Conservation (phyloP, 805 yeast genomes). For the Maudiozyma bulderi region DNA sequence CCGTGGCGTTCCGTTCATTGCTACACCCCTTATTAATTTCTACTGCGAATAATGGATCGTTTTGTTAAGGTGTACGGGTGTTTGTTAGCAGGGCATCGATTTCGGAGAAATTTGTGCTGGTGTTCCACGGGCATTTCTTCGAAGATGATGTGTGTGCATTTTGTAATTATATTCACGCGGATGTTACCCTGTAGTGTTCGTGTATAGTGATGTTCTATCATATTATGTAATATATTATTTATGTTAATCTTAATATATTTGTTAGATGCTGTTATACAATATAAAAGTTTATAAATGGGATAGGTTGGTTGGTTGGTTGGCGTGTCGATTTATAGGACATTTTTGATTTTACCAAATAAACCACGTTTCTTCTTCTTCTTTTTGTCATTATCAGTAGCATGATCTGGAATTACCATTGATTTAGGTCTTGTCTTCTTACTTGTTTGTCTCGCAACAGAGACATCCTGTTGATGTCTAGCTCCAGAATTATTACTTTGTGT, state of each 20-base stretch:
- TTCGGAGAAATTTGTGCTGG: too few relatives aligned
- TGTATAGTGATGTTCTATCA: neutral
- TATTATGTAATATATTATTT: neutral
- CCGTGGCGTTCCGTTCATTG: too few relatives aligned
- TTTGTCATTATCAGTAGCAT: neutral
- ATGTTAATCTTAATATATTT: neutral
- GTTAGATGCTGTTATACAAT: too few relatives aligned
- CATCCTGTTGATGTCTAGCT: neutral
- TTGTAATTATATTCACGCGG: neutral
- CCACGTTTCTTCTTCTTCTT: constrained; percentile 10
- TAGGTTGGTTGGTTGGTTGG: neutral
- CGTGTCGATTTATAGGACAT: neutral
- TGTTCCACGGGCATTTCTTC: too few relatives aligned
- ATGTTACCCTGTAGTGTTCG: neutral
- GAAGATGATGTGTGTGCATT: neutral
- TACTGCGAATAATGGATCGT: too few relatives aligned
- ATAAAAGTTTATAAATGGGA: too few relatives aligned
- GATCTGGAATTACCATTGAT: neutral
- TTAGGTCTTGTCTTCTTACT: neutral
- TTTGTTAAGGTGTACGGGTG: too few relatives aligned
- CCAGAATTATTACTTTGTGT: neutral
- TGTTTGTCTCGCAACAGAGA: neutral
- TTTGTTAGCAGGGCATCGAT: too few relatives aligned
- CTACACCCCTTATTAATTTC: neutral
- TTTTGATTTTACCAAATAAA: constrained; percentile 16